Percentiles rank a stretch among this genome's conserved stretches.
Evolutionary conservation across 352 stramenopile genomes (phyloP).

Genomic region (Pythium coloratum): DNA sequence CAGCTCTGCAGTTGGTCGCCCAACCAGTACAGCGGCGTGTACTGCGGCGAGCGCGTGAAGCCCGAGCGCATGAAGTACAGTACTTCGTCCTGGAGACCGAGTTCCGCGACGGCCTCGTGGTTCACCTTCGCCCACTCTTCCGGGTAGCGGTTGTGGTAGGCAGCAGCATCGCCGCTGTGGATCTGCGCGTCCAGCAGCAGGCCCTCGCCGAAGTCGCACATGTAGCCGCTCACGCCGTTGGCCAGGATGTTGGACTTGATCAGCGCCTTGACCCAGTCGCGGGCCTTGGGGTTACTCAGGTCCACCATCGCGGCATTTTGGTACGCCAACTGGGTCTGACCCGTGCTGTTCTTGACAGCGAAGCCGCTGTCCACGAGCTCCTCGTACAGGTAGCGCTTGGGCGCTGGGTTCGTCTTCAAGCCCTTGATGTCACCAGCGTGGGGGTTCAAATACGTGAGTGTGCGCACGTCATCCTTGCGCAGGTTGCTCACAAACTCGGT

Average conservation of each 20-base stretch:
- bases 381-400: conserved; percentile 16
- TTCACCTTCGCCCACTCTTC: conserved; percentile 22
- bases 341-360: conserved; percentile 10
- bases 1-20: conserved; percentile 19
- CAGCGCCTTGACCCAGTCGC: conserved; percentile 20
- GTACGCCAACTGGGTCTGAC: conserved; percentile 13
- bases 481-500: conserved; percentile 15
- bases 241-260: conserved; percentile 19
- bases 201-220: conserved; percentile 20
- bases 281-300: conserved; percentile 16
- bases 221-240: conserved; percentile 19
- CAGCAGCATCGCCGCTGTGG: conserved; percentile 7
- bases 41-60: conserved; percentile 20
- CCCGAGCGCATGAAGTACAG: conserved; percentile 21
- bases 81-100: conserved; percentile 17
- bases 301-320: conserved; percentile 21
- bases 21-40: conserved; percentile 21
- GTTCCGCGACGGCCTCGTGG: conserved; percentile 16
- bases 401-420: conserved; percentile 14
- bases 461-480: conserved; percentile 11
- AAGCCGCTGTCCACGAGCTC: conserved; percentile 16
- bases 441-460: conserved; percentile 15
- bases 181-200: conserved; percentile 6
- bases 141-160: conserved; percentile 19
- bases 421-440: conserved; percentile 19